Base-by-base conservation (phyloP, 345 rosid species). In the Acer yangbiense region DNA sequence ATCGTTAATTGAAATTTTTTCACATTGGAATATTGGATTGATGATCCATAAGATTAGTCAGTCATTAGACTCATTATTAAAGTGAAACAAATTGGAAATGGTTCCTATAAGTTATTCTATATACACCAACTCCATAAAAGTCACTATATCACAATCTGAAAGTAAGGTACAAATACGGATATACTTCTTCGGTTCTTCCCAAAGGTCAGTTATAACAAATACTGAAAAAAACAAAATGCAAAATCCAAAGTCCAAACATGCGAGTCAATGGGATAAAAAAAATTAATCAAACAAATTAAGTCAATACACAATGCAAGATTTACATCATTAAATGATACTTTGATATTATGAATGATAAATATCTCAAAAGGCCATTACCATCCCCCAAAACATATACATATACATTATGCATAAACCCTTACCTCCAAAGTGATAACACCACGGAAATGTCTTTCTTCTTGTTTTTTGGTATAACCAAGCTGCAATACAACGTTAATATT, bases 351-450 rank as follows among this genome's bases (percentile, higher is more conserved):
- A 46, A 46, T 46, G 50, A 46, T 46, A 9, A 44, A 46, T 46
- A 46, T 46, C 13, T 46, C 50, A 9, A 9, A 46, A 9, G 50
- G 13, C 50, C 11, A 46, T 46, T 20, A 18, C 9, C 12, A n/a
- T 18, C 63, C 13, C 63, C 63, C 63, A 58, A 58, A 58, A 58
- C 27, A 58, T 58, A 20, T 25, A 7, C 17, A 65, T 61, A 61
- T 7, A 4, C 9, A 80, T 54, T 10, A 23, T 6, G 52, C 46
- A 69, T 58, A 35, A 72, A 50, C 65, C 50, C 65, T 65, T 88
- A 97, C 99, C 99, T 97, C 99, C 88, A 97, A 89, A 65, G 88
- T 86, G 72, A 97, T 86, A 76, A 95, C 97, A 79, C 99, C 99
- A 21, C 96, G 97, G 75, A 97, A 97, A 76, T 89, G 93, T 76